A percentile compares a stretch with the other conserved stretches of the same genome.
Evolutionary conservation across 2,329 filamentous ascomycete genomes (phyloP).

Genomic region (Didymella lethalis): DNA sequence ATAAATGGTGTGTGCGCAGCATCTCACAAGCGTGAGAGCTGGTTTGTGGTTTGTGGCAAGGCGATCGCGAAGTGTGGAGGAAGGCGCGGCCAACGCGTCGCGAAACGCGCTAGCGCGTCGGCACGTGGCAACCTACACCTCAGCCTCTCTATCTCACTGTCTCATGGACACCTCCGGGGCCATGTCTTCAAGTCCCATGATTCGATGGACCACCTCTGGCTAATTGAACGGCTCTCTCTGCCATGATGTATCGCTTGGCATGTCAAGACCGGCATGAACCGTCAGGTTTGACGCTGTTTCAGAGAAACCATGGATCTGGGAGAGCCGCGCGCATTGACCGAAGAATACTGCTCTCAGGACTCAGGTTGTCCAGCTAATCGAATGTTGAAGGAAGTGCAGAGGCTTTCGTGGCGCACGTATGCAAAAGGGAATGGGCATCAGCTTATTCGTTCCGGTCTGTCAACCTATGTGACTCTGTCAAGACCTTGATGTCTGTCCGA

Average conservation of each 20-base stretch:
- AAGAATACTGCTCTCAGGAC: neutral
- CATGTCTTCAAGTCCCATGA: neutral
- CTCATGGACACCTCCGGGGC: neutral
- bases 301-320: slow-evolving; percentile 1
- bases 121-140: neutral
- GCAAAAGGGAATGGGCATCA: neutral
- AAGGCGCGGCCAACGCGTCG: slow-evolving; percentile 3
- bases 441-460: neutral
- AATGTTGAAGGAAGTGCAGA: neutral
- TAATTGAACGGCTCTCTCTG: neutral
- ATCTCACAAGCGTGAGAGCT: slow-evolving; percentile 6
- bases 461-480: neutral
- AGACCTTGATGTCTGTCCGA: neutral
- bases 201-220: neutral
- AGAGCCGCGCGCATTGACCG: slow-evolving; percentile 2
- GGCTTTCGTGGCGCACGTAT: neutral
- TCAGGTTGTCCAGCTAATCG: neutral
- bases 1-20: neutral
- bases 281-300: slow-evolving; percentile 19
- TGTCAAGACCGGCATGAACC: slow-evolving; percentile 7
- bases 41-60: slow-evolving; percentile 1
- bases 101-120: slow-evolving; percentile 13
- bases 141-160: neutral
- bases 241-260: neutral
- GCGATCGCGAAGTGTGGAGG: neutral